Evolutionary conservation across 768 basidiomycete species (phyloP).

Genomic region (Kwoniella bestiolae): DNA sequence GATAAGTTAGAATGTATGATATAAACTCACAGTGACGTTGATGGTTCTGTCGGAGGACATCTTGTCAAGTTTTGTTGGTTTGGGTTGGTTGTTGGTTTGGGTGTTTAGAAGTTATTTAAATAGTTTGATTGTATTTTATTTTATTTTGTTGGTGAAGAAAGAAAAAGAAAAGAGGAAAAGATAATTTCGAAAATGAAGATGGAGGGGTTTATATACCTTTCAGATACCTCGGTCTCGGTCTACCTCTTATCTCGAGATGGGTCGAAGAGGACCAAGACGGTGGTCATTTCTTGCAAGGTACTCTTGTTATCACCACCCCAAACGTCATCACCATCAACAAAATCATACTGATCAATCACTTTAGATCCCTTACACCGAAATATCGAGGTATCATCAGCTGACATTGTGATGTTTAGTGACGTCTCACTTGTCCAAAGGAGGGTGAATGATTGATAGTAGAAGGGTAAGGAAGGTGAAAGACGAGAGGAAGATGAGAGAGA

Average conservation of each 20-base stretch:
- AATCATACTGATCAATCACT: background rate
- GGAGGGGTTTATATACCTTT: conserved; percentile 20
- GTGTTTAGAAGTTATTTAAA: background rate
- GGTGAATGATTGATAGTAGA: background rate
- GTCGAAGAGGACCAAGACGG: background rate
- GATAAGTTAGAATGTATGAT: background rate
- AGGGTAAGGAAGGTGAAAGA: background rate
- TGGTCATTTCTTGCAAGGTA: background rate
- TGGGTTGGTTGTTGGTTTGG: background rate
- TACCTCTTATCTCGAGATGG: background rate
- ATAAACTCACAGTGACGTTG: conserved; percentile 21
- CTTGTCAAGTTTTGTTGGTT: background rate
- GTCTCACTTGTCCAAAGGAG: conserved; percentile 8
- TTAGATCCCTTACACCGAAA: background rate
- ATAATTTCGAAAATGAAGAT: background rate
- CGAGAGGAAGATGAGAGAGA: background rate
- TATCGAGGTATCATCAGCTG: background rate
- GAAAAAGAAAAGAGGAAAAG: conserved; percentile 20
- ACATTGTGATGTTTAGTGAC: background rate
- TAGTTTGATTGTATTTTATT: background rate
- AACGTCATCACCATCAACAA: conserved; percentile 10
- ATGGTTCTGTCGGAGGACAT: conserved; percentile 17
- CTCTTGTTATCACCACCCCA: background rate
- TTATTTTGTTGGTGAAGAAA: conserved; percentile 20
- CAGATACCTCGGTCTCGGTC: background rate